phyloP scores from a whole-genome alignment of 2,329 filamentous ascomycete genomes.

The Cladosporium sp. region DNA sequence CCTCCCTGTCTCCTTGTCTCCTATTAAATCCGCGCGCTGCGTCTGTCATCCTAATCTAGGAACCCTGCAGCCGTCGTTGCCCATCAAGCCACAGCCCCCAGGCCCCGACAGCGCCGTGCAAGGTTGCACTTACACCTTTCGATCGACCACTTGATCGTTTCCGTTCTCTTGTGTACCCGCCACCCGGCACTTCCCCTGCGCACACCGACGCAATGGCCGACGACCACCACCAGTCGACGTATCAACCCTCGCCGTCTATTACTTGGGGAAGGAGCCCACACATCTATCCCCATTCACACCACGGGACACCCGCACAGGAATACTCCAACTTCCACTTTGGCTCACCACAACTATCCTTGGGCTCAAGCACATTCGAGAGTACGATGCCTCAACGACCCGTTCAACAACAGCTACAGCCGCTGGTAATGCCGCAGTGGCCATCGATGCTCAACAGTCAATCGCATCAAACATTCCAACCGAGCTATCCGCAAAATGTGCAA shows the following conservation, averaged over 20 bases:
- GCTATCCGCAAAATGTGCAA: conserved; percentile 58
- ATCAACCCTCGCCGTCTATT: conserved; percentile 31
- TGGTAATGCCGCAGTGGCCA: conserved; percentile 79
- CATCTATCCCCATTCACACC: conserved; percentile 57
- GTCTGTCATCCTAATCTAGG: conserved; percentile 13
- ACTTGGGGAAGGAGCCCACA: conserved; percentile 31
- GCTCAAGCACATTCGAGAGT: conserved; percentile 52
- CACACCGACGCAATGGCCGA: conserved; percentile 32
- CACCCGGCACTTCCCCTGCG: conserved; percentile 14
- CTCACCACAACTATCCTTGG: conserved; percentile 61
- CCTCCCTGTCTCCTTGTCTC: conserved; percentile 10
- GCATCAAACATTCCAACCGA: conserved; percentile 58
- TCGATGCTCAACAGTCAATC: conserved; percentile 75
- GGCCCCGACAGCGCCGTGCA: conserved; percentile 4
- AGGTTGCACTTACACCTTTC: conserved; percentile 17
- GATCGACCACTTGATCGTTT: conserved; percentile 15
- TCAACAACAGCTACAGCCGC: conserved; percentile 62
- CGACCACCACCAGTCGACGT: conserved; percentile 31
- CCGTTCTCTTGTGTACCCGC: conserved; percentile 14
- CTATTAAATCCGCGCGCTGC: conserved; percentile 17
- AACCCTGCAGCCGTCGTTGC: conserved; percentile 16
- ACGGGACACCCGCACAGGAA: conserved; percentile 69
- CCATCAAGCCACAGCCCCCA: conserved; percentile 13
- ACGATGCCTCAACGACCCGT: conserved; percentile 56
- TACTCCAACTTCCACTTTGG: conserved; percentile 66